Percentiles rank a stretch among this genome's conserved stretches.
Evolutionary conservation across 208 protist genomes (phyloP).

Genomic region (Trypanosoma mega): DNA sequence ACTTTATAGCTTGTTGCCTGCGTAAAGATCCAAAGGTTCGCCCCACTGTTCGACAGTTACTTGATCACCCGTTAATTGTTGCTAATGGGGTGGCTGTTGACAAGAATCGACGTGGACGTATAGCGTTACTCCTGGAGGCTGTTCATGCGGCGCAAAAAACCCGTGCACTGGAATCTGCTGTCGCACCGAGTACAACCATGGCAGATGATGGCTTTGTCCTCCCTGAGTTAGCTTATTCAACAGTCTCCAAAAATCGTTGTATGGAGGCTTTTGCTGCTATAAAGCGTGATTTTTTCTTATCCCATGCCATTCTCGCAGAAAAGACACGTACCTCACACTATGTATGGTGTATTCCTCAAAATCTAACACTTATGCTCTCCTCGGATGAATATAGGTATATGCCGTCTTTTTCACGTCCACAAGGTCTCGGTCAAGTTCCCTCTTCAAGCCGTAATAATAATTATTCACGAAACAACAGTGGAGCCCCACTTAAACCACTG

Average conservation of each 20-base stretch:
- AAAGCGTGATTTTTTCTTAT: conserved; percentile 30
- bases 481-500: conserved; percentile 13
- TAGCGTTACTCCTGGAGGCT: conserved; percentile 14
- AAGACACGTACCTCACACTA: conserved; percentile 18
- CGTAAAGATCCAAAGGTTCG: conserved; percentile 26
- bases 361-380: conserved; percentile 16
- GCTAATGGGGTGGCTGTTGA: conserved; percentile 13
- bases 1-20: conserved; percentile 40
- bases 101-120: conserved; percentile 6
- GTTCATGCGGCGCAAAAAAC: conserved; percentile 6
- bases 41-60: conserved; percentile 21
- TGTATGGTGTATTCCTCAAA: conserved; percentile 22
- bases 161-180: not conserved
- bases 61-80: conserved; percentile 24
- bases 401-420: conserved; percentile 10
- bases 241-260: conserved; percentile 21
- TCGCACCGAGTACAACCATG: conserved; percentile 10
- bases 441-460: too few species aligned
- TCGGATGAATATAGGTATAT: conserved; percentile 27
- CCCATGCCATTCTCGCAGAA: conserved; percentile 16
- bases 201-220: conserved; percentile 24
- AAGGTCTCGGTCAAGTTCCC: conserved; percentile 16
- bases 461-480: too few species aligned
- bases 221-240: conserved; percentile 18
- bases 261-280: conserved; percentile 31